Base-by-base conservation (phyloP, 2,329 filamentous ascomycete species). In the Pseudogymnoascus verrucosus region DNA sequence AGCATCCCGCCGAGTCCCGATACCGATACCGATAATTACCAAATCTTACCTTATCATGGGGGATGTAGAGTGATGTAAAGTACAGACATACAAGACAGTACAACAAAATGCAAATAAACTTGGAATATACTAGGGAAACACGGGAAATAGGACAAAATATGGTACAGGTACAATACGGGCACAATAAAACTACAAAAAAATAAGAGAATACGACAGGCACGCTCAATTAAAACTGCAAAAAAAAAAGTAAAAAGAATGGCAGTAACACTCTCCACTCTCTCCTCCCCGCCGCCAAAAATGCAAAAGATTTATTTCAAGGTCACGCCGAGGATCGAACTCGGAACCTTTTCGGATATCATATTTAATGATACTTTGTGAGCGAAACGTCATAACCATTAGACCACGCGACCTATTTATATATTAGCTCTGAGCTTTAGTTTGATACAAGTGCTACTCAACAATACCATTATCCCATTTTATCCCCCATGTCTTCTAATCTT, bases 321-420 rank as follows among this genome's bases (percentile, higher is more conserved):
- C 44, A 51, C 21, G 21, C 44, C 44, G 44, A 51, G 44, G 44
- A 51, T 51, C 44, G 44, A 51, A 51, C 44, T 51, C 44, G 44
- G 44, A 51, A 51, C 44, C 44, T 51, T 51, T 51, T 51, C 44
- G 44, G 44, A 51, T 51, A 51, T 51, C 44, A 51, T 26, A 28
- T n/a, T n/a, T 26, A 1, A 26, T 51, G 44, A 51, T 51, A 51
- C 44, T 51, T 51, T 51, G 44, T 51, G 44, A 51, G 44, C 44
- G 44, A 51, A 51, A 51, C 42, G 44, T 51, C 44, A 51, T 51
- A 51, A 51, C 44, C 44, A 26, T 51, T 51, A 26, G 44, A 51
- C 44, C 44, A 26, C 44, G 44, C 23, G 19, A 26, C 44, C 44
- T 51, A 51, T 26, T 26, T 51, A 51, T 51, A 42, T 42, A 42